Percentiles rank a stretch among this genome's conserved stretches.
Conservation (phyloP, 108 stramenopile genomes). For the Conticribra weissflogii region DNA sequence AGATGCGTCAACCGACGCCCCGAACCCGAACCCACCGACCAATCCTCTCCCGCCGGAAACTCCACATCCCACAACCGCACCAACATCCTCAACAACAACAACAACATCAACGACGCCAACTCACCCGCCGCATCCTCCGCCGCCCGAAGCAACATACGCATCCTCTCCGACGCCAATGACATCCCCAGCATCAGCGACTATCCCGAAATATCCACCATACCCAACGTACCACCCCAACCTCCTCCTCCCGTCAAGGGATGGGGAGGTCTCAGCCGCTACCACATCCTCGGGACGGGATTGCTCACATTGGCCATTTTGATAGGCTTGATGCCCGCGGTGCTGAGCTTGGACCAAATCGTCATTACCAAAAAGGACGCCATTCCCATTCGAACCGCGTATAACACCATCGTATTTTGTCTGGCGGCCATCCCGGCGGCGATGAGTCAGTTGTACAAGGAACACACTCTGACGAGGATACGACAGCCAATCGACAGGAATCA, state of each 20-base stretch:
- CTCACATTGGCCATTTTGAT: conserved; percentile 73
- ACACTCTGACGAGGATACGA: conserved; percentile 66
- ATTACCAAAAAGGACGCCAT: conserved; percentile 64
- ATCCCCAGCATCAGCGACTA: conserved; percentile 8
- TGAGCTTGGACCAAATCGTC: conserved; percentile 62
- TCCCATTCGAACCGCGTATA: conserved; percentile 70
- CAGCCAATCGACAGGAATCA: conserved; percentile 80
- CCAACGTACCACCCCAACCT: conserved; percentile 9
- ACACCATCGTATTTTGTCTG: conserved; percentile 73
- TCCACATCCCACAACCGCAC: background rate
- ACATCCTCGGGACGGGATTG: conserved; percentile 63
- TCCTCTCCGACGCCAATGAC: conserved; percentile 11
- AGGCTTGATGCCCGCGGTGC: conserved; percentile 65
- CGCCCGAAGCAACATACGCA: conserved; percentile 18
- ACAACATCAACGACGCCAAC: conserved; percentile 6
- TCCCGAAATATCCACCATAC: background rate
- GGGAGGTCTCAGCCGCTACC: conserved; percentile 70
- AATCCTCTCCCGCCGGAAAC: conserved; percentile 7
- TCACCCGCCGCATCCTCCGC: background rate
- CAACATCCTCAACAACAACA: conserved; percentile 3
- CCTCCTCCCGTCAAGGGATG: conserved; percentile 57
- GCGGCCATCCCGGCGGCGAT: conserved; percentile 74
- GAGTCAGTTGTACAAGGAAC: conserved; percentile 87
- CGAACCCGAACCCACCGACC: conserved; percentile 7
- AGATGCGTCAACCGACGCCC: conserved; percentile 27